phyloP scores from a whole-genome alignment of 1,139 yeast species.

The Zygosaccharomyces pseudobailii region DNA sequence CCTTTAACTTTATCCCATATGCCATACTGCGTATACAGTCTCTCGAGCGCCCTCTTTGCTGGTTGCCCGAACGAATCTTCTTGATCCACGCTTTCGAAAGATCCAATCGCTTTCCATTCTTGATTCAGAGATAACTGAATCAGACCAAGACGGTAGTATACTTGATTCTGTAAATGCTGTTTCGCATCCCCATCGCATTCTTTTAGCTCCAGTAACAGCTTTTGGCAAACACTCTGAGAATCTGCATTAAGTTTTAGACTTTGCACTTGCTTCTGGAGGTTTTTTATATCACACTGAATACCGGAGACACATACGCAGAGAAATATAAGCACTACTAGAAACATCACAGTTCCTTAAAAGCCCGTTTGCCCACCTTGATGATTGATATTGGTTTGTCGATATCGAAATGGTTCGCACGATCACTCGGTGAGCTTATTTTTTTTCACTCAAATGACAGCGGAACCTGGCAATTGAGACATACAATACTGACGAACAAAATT shows the following conservation, averaged over 20 bases:
- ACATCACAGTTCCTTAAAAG: not conserved
- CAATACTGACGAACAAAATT: not conserved
- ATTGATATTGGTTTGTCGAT: not conserved
- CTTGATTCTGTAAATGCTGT: conserved; percentile 13
- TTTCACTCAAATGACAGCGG: not conserved
- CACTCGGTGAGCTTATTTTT: not conserved
- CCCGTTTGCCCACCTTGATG: not conserved
- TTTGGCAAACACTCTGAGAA: conserved; percentile 9
- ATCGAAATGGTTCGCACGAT: not conserved
- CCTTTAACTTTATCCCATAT: conserved; percentile 23
- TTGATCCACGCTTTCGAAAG: conserved; percentile 18
- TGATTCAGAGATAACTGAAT: conserved; percentile 27
- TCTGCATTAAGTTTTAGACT: conserved; percentile 10
- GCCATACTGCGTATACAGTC: conserved; percentile 29
- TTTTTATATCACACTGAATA: conserved; percentile 7
- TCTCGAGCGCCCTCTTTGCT: conserved; percentile 21
- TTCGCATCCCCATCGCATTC: conserved; percentile 8
- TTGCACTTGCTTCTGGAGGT: conserved; percentile 3
- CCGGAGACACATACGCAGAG: conserved; percentile 1
- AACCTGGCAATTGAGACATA: not conserved
- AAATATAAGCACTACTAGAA: not conserved
- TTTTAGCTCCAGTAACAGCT: conserved; percentile 11
- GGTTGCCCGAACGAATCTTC: conserved; percentile 20
- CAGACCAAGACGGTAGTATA: conserved; percentile 27
- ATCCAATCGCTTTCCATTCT: conserved; percentile 23